Percentiles rank a stretch among this genome's conserved stretches.
Conservation (phyloP, 2,329 filamentous ascomycete genomes). For the Passalora sequoiae region DNA sequence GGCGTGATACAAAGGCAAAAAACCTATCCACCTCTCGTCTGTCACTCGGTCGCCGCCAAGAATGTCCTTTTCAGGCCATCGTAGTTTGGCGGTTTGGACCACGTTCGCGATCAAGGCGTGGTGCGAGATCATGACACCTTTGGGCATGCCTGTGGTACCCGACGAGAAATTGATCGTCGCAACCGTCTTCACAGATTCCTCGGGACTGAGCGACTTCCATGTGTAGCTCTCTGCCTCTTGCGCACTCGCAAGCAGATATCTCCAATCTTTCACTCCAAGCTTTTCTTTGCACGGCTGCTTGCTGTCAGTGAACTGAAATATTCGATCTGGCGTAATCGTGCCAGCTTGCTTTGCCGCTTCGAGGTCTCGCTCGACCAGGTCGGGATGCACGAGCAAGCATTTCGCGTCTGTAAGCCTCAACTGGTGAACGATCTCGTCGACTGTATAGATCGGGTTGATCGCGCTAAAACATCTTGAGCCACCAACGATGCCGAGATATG, state of each 20-base stretch:
- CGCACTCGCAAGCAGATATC: constrained; percentile 30
- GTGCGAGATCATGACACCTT: constrained; percentile 33
- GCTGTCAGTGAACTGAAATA: constrained; percentile 39
- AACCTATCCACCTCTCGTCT: constrained; percentile 46
- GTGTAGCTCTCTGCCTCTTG: constrained; percentile 38
- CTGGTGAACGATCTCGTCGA: constrained; percentile 49
- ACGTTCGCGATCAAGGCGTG: constrained; percentile 31
- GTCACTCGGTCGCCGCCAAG: constrained; percentile 23
- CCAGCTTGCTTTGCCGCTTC: constrained; percentile 49
- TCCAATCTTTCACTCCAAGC: constrained; percentile 34
- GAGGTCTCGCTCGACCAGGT: constrained; percentile 45
- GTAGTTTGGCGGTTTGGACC: constrained; percentile 41
- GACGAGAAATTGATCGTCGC: constrained; percentile 76
- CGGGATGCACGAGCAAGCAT: constrained; percentile 45
- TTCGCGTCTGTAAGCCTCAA: constrained; percentile 40
- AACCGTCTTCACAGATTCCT: constrained; percentile 44
- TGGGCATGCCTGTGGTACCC: constrained; percentile 60
- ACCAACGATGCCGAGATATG: constrained; percentile 52
- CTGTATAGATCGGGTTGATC: constrained; percentile 49
- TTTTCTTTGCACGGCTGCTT: constrained; percentile 37
- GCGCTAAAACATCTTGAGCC: constrained; percentile 52
- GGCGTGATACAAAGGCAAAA: constrained; percentile 40
- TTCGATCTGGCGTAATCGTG: constrained; percentile 39
- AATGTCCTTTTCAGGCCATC: constrained; percentile 28
- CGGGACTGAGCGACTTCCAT: constrained; percentile 52